A percentile compares a stretch with the other conserved stretches of the same genome.
Conservation (phyloP, 257 asterid genomes). For the Haberlea rhodopensis region DNA sequence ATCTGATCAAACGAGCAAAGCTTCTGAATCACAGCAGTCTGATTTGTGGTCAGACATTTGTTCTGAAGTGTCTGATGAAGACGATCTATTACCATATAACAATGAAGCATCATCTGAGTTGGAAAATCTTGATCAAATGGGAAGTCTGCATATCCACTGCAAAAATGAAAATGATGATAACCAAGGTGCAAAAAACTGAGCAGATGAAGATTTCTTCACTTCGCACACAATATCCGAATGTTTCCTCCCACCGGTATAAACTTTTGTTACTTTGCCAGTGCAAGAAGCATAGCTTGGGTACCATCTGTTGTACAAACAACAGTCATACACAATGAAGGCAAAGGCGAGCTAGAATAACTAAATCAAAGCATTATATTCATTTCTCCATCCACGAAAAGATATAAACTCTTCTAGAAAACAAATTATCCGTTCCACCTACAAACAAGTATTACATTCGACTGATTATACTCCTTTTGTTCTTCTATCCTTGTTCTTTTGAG, state of each 20-base stretch:
- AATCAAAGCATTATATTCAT: too few species aligned
- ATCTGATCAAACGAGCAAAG: slow-evolving; percentile 28
- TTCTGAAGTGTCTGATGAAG: slow-evolving; percentile 38
- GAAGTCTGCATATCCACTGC: slow-evolving; percentile 22
- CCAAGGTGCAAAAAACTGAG: neutral
- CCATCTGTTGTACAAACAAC: neutral
- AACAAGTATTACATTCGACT: neutral
- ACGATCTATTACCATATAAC: slow-evolving; percentile 26
- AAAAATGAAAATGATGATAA: slow-evolving; percentile 1
- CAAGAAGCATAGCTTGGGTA: neutral
- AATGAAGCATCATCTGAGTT: slow-evolving; percentile 24
- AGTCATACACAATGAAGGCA: neutral
- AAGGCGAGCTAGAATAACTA: too few species aligned
- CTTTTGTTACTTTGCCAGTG: neutral
- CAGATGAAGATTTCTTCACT: neutral
- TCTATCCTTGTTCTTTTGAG: neutral
- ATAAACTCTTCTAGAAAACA: too few species aligned
- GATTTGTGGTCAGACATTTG: slow-evolving; percentile 30
- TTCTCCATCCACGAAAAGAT: too few species aligned
- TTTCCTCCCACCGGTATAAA: neutral
- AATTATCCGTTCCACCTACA: neutral
- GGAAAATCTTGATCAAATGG: slow-evolving; percentile 29
- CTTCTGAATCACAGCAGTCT: slow-evolving; percentile 26
- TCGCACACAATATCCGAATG: neutral
- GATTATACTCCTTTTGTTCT: neutral